Evolutionary conservation across 805 yeast species (phyloP).

Genomic region (Komagataella pseudopastoris): DNA sequence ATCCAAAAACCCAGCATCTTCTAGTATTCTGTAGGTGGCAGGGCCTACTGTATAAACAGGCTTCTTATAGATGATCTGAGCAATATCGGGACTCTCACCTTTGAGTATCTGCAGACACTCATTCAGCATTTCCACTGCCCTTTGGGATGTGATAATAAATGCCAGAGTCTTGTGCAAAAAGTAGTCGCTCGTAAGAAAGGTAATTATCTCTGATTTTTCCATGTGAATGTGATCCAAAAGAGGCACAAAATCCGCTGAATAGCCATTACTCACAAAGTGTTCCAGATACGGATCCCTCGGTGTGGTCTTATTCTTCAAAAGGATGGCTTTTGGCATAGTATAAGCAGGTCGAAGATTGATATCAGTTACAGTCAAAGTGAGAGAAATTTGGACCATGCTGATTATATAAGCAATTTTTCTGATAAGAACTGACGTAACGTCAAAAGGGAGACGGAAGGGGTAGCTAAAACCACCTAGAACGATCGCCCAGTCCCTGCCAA

Average conservation of each 20-base stretch:
- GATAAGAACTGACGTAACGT: neutral
- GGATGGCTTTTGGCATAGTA: constrained; percentile 18
- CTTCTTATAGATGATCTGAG: constrained; percentile 24
- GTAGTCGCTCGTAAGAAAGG: constrained; percentile 26
- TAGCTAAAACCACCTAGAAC: neutral
- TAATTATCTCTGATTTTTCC: constrained; percentile 28
- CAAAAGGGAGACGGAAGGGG: neutral
- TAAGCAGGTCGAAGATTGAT: neutral
- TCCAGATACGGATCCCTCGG: constrained; percentile 57
- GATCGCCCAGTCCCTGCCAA: neutral
- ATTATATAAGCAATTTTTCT: neutral
- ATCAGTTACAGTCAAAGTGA: neutral
- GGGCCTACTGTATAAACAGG: constrained; percentile 86
- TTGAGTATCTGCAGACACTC: constrained; percentile 9
- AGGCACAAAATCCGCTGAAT: constrained; percentile 51
- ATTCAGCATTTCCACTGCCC: constrained; percentile 77
- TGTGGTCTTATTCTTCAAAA: constrained; percentile 60
- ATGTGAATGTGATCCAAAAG: constrained; percentile 52
- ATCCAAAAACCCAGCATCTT: constrained; percentile 47
- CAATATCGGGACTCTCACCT: constrained; percentile 7
- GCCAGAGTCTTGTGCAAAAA: constrained; percentile 29
- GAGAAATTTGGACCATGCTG: neutral
- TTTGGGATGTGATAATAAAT: constrained; percentile 74
- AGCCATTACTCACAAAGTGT: constrained; percentile 21
- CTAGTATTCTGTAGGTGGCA: constrained; percentile 54